phyloP scores from a whole-genome alignment of 2,329 filamentous ascomycete genomes.

The Fonsecaea pugnacius region DNA sequence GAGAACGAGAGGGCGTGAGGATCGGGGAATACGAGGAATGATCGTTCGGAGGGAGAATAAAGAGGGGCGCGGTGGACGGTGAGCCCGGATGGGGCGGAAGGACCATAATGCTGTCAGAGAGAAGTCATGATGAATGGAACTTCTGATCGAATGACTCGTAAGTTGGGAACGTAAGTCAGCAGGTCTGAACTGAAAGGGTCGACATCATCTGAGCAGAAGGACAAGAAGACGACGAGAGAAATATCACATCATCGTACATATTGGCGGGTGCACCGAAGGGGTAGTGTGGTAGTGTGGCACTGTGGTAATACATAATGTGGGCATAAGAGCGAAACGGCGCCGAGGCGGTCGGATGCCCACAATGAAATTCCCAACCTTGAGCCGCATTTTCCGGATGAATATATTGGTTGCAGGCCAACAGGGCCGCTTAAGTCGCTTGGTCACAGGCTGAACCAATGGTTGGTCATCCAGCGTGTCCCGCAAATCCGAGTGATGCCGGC shows the following conservation, averaged over 20 bases:
- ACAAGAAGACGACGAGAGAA: neutral
- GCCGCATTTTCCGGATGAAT: conserved; percentile 4
- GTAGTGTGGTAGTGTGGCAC: neutral
- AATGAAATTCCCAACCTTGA: neutral
- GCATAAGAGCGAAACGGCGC: neutral
- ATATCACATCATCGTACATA: conserved; percentile 4
- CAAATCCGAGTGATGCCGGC: conserved; percentile 1
- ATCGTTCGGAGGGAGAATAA: neutral
- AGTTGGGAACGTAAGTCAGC: neutral
- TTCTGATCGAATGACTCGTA: neutral
- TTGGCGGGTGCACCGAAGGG: neutral
- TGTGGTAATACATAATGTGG: too few relatives aligned
- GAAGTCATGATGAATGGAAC: neutral
- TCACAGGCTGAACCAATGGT: neutral
- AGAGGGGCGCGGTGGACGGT: neutral
- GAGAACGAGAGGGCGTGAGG: neutral
- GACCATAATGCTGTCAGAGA: neutral
- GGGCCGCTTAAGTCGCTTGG: neutral
- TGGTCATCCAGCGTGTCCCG: conserved; percentile 2
- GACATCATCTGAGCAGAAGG: neutral
- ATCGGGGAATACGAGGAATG: neutral
- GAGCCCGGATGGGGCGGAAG: neutral
- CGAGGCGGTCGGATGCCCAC: neutral
- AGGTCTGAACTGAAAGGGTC: neutral
- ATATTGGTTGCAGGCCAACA: neutral